Percentiles rank a stretch among this genome's conserved stretches.
phyloP scores from a whole-genome alignment of 805 yeast species.

The Kuraishia piskuri region DNA sequence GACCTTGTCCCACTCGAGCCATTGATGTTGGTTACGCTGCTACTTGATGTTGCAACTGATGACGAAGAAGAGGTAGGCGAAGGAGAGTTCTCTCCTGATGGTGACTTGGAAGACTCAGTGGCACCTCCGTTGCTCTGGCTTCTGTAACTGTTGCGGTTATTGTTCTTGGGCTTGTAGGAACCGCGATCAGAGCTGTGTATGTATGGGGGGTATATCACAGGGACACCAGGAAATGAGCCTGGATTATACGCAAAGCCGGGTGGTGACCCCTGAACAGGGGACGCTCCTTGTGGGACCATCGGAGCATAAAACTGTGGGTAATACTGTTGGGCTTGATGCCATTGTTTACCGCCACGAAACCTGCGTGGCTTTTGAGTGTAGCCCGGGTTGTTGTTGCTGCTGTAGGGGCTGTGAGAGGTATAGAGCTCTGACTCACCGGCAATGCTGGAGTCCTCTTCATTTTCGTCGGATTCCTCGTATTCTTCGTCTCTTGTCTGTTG shows the following conservation, averaged over 20 bases:
- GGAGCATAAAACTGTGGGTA: background rate
- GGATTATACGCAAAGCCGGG: background rate
- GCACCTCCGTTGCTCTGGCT: background rate
- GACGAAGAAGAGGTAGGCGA: background rate
- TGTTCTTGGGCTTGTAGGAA: background rate
- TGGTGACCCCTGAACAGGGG: background rate
- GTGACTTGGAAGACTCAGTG: background rate
- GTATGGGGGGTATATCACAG: background rate
- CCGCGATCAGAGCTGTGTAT: background rate
- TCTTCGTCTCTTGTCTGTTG: slow-evolving; percentile 22
- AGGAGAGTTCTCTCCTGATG: background rate
- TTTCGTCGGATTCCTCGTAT: slow-evolving; percentile 5
- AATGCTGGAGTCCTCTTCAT: background rate
- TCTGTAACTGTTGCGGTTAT: background rate
- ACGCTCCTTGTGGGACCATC: background rate
- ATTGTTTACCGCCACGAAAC: background rate
- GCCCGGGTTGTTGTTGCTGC: background rate
- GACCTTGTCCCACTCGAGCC: background rate
- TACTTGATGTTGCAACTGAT: background rate
- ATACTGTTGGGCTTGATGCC: background rate
- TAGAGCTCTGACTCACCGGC: background rate
- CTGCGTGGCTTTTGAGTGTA: background rate
- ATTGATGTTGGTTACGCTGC: background rate
- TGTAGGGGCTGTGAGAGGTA: background rate
- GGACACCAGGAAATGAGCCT: background rate